Evolutionary conservation across 371 early-diverging fungal species (phyloP).

Genomic region (Mucor circinelloides): DNA sequence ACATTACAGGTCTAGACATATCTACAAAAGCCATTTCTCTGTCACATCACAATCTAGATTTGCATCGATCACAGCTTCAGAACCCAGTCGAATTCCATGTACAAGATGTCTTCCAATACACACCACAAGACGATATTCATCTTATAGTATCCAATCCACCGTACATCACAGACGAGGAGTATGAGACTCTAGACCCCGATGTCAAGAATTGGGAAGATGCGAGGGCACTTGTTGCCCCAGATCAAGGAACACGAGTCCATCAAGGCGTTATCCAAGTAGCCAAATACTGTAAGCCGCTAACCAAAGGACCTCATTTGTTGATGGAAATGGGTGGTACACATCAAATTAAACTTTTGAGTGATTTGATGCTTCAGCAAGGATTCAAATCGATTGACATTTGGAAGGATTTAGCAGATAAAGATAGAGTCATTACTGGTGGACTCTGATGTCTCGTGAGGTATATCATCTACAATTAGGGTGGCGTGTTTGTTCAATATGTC

Average conservation of each 20-base stretch:
- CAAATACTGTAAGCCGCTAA: slow-evolving; percentile 23
- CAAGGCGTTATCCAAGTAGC: slow-evolving; percentile 53
- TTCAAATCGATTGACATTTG: slow-evolving; percentile 61
- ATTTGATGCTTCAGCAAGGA: slow-evolving; percentile 47
- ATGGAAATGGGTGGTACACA: slow-evolving; percentile 81
- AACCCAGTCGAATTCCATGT: slow-evolving; percentile 40
- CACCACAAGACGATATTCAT: slow-evolving; percentile 34
- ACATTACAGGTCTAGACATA: slow-evolving; percentile 49
- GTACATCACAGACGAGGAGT: slow-evolving; percentile 80
- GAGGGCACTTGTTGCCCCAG: slow-evolving; percentile 79
- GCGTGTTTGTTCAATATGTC: background rate
- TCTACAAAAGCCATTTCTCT: slow-evolving; percentile 49
- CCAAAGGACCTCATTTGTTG: slow-evolving; percentile 59
- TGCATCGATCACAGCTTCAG: slow-evolving; percentile 6
- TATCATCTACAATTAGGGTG: background rate
- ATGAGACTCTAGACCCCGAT: slow-evolving; percentile 61
- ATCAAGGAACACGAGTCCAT: slow-evolving; percentile 69
- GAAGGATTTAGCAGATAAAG: slow-evolving; percentile 74
- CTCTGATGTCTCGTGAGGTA: background rate
- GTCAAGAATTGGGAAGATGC: slow-evolving; percentile 89
- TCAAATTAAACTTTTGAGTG: slow-evolving; percentile 57
- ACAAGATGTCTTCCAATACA: slow-evolving; percentile 49
- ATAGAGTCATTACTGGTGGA: slow-evolving; percentile 56
- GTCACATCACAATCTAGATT: slow-evolving; percentile 47
- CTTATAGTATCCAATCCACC: slow-evolving; percentile 91